phyloP scores from a whole-genome alignment of 371 early-diverging fungal genomes.

The Funneliformis caledonium region DNA sequence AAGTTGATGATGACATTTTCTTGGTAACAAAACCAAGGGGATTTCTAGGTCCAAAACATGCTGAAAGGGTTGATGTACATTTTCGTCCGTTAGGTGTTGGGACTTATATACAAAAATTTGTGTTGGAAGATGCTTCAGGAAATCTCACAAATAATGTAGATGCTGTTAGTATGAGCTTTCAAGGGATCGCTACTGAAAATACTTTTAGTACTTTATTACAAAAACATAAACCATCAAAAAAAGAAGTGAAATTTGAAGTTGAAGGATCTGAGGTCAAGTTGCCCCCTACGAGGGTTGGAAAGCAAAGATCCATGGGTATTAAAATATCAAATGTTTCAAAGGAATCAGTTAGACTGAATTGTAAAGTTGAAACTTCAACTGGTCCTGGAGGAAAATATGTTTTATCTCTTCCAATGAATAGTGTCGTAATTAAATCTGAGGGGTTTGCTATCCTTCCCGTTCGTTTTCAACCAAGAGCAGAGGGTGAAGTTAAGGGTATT shows the following conservation, averaged over 20 bases:
- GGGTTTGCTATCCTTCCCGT: conserved; percentile 17
- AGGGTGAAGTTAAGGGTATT: conserved; percentile 27
- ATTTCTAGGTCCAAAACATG: conserved; percentile 20
- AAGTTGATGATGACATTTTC: conserved; percentile 36
- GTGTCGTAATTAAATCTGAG: conserved; percentile 20
- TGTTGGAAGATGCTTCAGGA: conserved; percentile 13
- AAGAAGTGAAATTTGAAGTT: conserved; percentile 39
- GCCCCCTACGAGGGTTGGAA: conserved; percentile 34
- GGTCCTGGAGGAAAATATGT: conserved; percentile 29
- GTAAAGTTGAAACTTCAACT: conserved; percentile 37
- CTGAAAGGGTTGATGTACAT: conserved; percentile 34
- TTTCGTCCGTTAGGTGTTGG: conserved; percentile 30
- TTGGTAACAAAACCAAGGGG: conserved; percentile 4
- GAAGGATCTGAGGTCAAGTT: conserved; percentile 18
- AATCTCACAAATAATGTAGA: neutral
- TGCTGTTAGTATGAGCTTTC: conserved; percentile 27
- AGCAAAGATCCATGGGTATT: conserved; percentile 26
- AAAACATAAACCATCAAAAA: conserved; percentile 15
- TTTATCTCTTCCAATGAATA: conserved; percentile 32
- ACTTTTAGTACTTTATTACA: conserved; percentile 12
- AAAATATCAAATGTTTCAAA: conserved; percentile 31
- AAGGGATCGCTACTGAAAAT: conserved; percentile 22
- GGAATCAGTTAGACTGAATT: conserved; percentile 31
- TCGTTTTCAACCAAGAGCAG: conserved; percentile 26
- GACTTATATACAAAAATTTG: conserved; percentile 29